phyloP scores from a whole-genome alignment of 345 rosid genomes.

The Capsella bursapastoris region DNA sequence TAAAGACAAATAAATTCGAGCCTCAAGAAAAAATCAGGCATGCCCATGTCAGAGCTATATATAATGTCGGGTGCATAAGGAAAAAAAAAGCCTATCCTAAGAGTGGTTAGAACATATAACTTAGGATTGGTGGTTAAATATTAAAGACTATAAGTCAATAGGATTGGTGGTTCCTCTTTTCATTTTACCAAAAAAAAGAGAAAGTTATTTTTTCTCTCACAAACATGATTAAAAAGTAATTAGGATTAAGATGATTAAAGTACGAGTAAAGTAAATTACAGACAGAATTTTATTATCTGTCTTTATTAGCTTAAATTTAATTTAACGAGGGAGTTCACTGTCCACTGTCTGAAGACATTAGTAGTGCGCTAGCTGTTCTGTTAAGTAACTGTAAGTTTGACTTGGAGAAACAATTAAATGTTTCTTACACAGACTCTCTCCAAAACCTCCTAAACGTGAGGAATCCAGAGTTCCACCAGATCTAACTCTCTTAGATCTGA shows the following conservation, averaged over 20 bases:
- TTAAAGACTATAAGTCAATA: background rate
- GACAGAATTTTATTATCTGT: background rate
- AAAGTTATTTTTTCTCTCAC: no score
- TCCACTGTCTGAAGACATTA: background rate
- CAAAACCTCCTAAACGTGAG: slow-evolving; percentile 31
- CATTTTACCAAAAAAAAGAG: background rate
- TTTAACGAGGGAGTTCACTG: background rate
- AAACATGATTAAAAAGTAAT: no score
- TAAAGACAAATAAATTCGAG: background rate
- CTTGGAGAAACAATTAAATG: slow-evolving; percentile 19
- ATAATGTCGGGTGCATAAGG: background rate
- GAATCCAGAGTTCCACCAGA: slow-evolving; percentile 33
- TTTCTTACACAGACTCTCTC: slow-evolving; percentile 22
- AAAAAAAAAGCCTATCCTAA: background rate
- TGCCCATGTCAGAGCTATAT: background rate
- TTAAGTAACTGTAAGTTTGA: slow-evolving; percentile 42
- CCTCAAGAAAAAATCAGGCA: background rate
- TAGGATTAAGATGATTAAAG: background rate
- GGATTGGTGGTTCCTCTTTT: background rate
- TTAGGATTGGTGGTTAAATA: background rate
- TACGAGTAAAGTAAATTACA: no score
- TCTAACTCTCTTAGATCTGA: slow-evolving; percentile 43
- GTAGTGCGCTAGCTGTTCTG: slow-evolving; percentile 31
- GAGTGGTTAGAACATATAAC: background rate
- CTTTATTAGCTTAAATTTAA: background rate